Percentiles rank a stretch among this genome's conserved stretches.
phyloP scores from a whole-genome alignment of 148 eudicot genomes.

The Fagopyrum homotropicum region DNA sequence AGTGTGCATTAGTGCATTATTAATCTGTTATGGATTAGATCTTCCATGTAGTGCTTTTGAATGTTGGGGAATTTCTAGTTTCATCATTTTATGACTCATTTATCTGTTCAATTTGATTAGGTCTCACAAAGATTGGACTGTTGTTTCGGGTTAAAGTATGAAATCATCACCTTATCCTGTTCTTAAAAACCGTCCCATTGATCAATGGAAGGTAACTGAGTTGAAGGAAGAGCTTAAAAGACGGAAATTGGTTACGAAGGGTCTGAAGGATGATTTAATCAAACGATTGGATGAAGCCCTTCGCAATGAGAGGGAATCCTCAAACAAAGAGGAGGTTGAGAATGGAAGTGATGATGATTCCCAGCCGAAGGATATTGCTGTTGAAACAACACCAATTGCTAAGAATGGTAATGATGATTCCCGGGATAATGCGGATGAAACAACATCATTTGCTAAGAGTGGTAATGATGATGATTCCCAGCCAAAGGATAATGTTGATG shows the following conservation, averaged over 20 bases:
- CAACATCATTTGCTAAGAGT: background rate
- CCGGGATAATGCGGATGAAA: constrained; percentile 5
- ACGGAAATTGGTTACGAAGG: constrained; percentile 59
- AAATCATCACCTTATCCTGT: constrained; percentile 48
- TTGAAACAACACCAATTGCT: background rate
- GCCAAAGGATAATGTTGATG: constrained; percentile 5
- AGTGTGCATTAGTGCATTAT: background rate
- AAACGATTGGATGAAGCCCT: constrained; percentile 64
- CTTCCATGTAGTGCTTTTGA: background rate
- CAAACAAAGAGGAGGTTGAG: constrained; percentile 17
- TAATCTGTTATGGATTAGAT: background rate
- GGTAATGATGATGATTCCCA: constrained; percentile 2
- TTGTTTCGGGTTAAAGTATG: background rate
- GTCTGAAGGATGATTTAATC: constrained; percentile 79
- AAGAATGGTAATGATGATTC: no score
- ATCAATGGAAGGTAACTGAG: constrained; percentile 90
- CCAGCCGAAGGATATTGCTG: constrained; percentile 1
- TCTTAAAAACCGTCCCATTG: constrained; percentile 69
- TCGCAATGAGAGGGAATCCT: constrained; percentile 41
- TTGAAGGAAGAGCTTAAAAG: constrained; percentile 87
- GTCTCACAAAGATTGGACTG: background rate
- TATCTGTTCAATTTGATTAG: background rate
- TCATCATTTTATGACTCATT: background rate
- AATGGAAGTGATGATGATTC: constrained; percentile 21
- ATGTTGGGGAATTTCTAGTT: background rate